These are phyloP conservation scores for Phytophthora macrochlamydospora DNA, from an alignment of 352 stramenopile genomes.

Conservation along the genomic window DNA sequence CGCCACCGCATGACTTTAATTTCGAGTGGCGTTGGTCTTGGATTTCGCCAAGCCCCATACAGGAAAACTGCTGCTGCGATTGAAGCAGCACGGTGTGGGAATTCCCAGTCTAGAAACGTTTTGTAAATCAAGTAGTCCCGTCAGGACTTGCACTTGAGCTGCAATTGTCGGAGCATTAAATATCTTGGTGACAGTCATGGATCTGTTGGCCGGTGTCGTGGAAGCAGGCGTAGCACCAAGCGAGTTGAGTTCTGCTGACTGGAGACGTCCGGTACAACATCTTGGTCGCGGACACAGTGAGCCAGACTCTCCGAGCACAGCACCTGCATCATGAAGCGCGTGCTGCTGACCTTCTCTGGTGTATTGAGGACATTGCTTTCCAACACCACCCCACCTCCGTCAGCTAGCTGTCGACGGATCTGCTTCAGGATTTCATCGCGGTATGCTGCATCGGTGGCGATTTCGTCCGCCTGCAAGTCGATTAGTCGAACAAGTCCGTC, in stretches of 20 bases:
- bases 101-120: too few relatives aligned
- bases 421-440: constrained; percentile 35
- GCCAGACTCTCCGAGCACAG: constrained; percentile 55
- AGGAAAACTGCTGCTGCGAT: too few relatives aligned
- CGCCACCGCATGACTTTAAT: constrained; percentile 5
- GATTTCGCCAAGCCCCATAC: background rate
- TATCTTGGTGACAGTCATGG: too few relatives aligned
- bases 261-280: constrained; percentile 34
- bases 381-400: constrained; percentile 36
- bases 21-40: constrained; percentile 6
- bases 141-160: too few relatives aligned
- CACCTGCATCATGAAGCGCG: constrained; percentile 53
- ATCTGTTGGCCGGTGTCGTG: constrained; percentile 2
- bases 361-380: constrained; percentile 11
- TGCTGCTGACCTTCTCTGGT: constrained; percentile 10
- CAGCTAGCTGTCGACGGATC: constrained; percentile 43
- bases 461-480: constrained; percentile 16
- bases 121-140: too few relatives aligned
- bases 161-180: too few relatives aligned
- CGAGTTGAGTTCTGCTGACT: background rate
- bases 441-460: constrained; percentile 22
- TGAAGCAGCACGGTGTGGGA: too few relatives aligned
- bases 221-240: constrained; percentile 19
- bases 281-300: constrained; percentile 50
- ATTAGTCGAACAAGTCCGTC: constrained; percentile 3